phyloP scores from a whole-genome alignment of 192 early-diverging fungal genomes.

The Phycomyces blakesleeanus region DNA sequence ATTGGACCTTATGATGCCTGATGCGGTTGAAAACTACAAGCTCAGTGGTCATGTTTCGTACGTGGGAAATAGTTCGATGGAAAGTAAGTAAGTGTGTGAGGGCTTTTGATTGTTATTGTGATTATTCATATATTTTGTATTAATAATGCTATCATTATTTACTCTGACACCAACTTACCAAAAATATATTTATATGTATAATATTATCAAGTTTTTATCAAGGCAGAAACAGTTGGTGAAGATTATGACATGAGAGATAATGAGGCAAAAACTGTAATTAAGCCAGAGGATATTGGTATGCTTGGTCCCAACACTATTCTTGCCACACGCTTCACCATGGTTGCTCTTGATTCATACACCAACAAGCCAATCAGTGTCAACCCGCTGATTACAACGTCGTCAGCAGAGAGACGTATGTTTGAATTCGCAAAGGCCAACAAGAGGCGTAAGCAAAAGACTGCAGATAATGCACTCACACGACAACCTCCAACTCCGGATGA shows the following conservation, averaged over 20 bases:
- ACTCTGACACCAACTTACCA: too few species aligned
- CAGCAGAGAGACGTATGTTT: constrained; percentile 70
- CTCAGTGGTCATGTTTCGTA: constrained; percentile 81
- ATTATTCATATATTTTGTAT: too few species aligned
- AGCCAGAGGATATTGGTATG: constrained; percentile 13
- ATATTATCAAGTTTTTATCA: constrained; percentile 45
- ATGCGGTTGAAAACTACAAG: constrained; percentile 70
- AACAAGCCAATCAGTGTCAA: constrained; percentile 70
- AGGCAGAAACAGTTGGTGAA: constrained; percentile 52
- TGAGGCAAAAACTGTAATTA: not conserved
- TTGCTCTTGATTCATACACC: constrained; percentile 72
- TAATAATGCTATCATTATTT: too few species aligned
- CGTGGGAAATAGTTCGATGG: constrained; percentile 93
- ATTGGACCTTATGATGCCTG: constrained; percentile 69
- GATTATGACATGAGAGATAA: not conserved
- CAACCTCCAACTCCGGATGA: constrained; percentile 77
- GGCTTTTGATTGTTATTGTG: not conserved
- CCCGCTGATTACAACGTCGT: constrained; percentile 69
- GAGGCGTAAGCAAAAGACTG: constrained; percentile 41
- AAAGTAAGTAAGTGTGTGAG: constrained; percentile 48
- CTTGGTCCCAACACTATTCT: constrained; percentile 53
- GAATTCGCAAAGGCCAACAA: constrained; percentile 62
- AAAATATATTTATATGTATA: too few species aligned
- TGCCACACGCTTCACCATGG: constrained; percentile 87
- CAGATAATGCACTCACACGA: constrained; percentile 52